A percentile compares a stretch with the other conserved stretches of the same genome.
phyloP scores from a whole-genome alignment of 2,329 filamentous ascomycete species.

The Aspergillus amoenus region DNA sequence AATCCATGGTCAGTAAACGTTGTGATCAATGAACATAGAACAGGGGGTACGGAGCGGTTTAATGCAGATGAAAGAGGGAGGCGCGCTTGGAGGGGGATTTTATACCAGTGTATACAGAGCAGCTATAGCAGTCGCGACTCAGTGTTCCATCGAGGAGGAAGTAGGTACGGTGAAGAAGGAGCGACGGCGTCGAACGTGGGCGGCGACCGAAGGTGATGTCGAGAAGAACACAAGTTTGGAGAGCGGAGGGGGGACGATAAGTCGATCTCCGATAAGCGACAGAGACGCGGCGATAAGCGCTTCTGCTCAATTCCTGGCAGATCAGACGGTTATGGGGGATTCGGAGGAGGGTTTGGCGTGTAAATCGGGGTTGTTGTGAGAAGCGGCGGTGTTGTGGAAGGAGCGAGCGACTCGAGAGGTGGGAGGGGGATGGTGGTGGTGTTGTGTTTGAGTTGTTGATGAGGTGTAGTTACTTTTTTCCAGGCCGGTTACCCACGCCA shows the following conservation, averaged over 20 bases:
- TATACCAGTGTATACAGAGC: constrained; percentile 17
- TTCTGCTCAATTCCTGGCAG: neutral
- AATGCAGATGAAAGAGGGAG: constrained; percentile 9
- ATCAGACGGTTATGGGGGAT: neutral
- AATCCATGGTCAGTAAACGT: neutral
- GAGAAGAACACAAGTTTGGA: constrained; percentile 2
- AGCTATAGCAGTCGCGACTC: constrained; percentile 15
- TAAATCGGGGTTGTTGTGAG: neutral
- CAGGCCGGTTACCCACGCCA: neutral
- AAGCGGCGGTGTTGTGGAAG: neutral
- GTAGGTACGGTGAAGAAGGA: neutral
- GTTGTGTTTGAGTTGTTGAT: neutral
- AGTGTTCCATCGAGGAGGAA: constrained; percentile 14
- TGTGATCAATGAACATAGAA: neutral
- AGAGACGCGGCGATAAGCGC: constrained; percentile 24
- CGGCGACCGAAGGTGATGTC: neutral
- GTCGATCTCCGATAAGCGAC: constrained; percentile 20
- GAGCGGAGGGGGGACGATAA: constrained; percentile 6
- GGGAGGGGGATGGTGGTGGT: neutral
- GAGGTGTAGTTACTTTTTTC: constrained; percentile 7
- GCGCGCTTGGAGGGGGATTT: neutral
- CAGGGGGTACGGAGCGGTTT: constrained; percentile 6
- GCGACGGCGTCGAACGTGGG: neutral
- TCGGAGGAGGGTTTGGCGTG: neutral
- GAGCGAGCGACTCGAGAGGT: neutral